Evolutionary conservation across 148 eudicot species (phyloP), one percentile per base, ranked within the genome.

Genomic region (Salicornia ramosissima): DNA sequence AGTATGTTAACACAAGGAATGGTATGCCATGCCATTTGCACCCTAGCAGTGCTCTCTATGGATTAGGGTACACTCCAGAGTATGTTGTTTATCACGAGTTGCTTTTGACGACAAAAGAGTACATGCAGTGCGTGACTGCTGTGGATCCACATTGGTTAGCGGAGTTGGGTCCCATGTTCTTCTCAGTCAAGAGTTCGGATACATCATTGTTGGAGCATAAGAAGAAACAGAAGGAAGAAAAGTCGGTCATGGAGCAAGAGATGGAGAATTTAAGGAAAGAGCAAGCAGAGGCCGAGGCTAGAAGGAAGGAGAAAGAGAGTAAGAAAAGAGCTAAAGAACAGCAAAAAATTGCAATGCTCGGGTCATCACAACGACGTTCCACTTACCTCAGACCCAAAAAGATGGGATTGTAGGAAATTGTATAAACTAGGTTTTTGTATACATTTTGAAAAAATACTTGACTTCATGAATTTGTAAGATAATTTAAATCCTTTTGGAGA

Each of bases 121-220:
- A 94, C 77, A 94, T 90, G 98, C 98, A 90, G 75, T 90, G 97
- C 71, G 97, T 86, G 19, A 94, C 98, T 5, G 78, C 98, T 0
- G 98, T 94, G 43, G 98, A 94, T 80, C 84, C 98, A 4, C 90
- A 90, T 19, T 94, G 98, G 98, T 74, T 94, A 72, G 97, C 98
- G 0, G 96, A 90, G 74, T 58, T 94, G 36, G 98, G 98, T 11
- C 97, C 98, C 52, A 88, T 94, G 98, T 94, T 90, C 65, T 94
- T 90, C 77, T 90, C 98, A 0, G 90, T 94, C 16, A 90, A 94
- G 78, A 97, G 88, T 5, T 90, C 97, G 0, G 98, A 94, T 68
- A 88, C 90, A 0, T 93, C 96, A 0, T 81, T 90, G 84, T 68
- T 85, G 73, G 96, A 93, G 82, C 98, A 93, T 54, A 93, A 88